Evolutionary conservation across 2,329 filamentous ascomycete species (phyloP).

Genomic region (Cladosporium sp.): DNA sequence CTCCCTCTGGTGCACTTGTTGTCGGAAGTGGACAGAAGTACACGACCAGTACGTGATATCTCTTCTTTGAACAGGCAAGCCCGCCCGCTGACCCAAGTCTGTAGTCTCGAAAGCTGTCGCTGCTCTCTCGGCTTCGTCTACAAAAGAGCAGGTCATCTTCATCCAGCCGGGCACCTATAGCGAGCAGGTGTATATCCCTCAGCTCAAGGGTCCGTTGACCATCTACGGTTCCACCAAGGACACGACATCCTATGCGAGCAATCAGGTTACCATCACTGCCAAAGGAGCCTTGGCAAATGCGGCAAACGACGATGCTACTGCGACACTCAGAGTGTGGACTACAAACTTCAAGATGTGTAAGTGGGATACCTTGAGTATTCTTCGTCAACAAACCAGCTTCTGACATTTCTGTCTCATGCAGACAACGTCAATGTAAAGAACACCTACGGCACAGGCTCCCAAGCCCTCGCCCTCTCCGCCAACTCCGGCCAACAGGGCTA

Average conservation of each 20-base stretch:
- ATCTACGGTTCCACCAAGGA: constrained; percentile 62
- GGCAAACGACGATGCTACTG: constrained; percentile 53
- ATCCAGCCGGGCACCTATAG: constrained; percentile 62
- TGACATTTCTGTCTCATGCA: not conserved
- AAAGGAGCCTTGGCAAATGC: constrained; percentile 49
- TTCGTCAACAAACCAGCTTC: not conserved
- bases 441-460: constrained; percentile 43
- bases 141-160: constrained; percentile 56
- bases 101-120: constrained; percentile 56
- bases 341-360: constrained; percentile 52
- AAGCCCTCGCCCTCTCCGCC: not conserved
- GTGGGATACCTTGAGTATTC: not conserved
- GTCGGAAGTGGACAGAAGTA: constrained; percentile 49
- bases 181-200: constrained; percentile 54
- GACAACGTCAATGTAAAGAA: constrained; percentile 66
- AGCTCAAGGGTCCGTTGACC: constrained; percentile 48
- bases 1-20: constrained; percentile 56
- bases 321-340: constrained; percentile 40
- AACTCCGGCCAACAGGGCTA: not conserved
- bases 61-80: too few relatives aligned
- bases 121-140: constrained; percentile 55
- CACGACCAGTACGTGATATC: constrained; percentile 43
- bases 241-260: constrained; percentile 55
- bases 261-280: constrained; percentile 57
- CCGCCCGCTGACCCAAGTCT: not conserved